Evolutionary conservation across 2,329 filamentous ascomycete species (phyloP).

Genomic region (Acephala macrosclerotiorum): DNA sequence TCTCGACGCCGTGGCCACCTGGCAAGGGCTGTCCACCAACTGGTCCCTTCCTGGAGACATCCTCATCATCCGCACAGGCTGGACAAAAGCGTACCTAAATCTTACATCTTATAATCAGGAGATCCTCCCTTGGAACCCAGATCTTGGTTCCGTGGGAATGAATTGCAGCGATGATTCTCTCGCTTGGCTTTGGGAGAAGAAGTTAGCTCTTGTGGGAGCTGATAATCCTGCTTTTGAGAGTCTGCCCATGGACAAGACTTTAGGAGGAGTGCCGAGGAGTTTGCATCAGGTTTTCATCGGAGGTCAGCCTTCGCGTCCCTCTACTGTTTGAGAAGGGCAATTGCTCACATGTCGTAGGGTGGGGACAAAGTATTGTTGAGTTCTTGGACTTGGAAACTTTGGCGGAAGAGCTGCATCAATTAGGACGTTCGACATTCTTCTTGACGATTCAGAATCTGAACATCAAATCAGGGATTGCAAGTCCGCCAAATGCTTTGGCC

Average conservation of each 20-base stretch:
- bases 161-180: conserved; percentile 17
- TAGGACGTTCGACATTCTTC: conserved; percentile 15
- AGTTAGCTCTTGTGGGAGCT: conserved; percentile 19
- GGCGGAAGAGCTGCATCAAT: conserved; percentile 13
- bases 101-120: conserved; percentile 10
- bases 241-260: conserved; percentile 12
- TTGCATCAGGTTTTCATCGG: conserved; percentile 18
- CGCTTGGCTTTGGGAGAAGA: conserved; percentile 24
- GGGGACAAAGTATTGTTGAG: conserved; percentile 15
- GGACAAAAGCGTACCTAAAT: conserved; percentile 9
- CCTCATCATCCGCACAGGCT: conserved; percentile 22
- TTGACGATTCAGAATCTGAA: conserved; percentile 18
- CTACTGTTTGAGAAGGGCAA: neutral
- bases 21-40: conserved; percentile 11
- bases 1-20: conserved; percentile 11
- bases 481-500: conserved; percentile 13
- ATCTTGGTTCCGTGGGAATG: conserved; percentile 11
- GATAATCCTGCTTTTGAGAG: conserved; percentile 24
- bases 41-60: conserved; percentile 23
- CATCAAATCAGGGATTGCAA: conserved; percentile 18
- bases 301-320: neutral
- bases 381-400: conserved; percentile 14
- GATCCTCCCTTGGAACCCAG: conserved; percentile 15
- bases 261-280: conserved; percentile 10
- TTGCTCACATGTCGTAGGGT: neutral